Conservation (phyloP, 179 eudicot species). For the Spergularia azorica region DNA sequence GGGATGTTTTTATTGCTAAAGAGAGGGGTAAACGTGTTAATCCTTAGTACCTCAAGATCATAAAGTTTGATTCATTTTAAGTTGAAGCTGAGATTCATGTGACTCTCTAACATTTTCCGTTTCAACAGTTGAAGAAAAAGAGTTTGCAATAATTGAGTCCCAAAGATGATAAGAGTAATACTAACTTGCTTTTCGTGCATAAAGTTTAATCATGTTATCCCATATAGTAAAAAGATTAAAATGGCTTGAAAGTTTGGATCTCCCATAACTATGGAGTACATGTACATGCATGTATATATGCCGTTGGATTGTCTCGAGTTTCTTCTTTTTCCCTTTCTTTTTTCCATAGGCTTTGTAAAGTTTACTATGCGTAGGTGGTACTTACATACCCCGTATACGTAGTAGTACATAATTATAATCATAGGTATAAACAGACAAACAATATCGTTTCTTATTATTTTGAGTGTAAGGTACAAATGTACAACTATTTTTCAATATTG, state of each 20-base stretch:
- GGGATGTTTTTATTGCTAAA: conserved; percentile 2
- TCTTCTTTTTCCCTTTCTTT: too few species aligned
- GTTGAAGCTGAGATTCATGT: conserved; percentile 18
- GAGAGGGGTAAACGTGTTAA: conserved; percentile 23
- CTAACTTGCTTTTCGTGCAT: not conserved
- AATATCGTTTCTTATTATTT: too few species aligned
- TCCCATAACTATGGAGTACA: too few species aligned
- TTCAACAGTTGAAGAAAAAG: conserved; percentile 14
- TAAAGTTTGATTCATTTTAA: not conserved
- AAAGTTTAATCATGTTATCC: not conserved
- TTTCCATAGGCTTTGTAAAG: too few species aligned
- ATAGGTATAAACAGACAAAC: too few species aligned
- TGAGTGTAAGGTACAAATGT: too few species aligned
- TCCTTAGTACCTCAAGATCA: conserved; percentile 9
- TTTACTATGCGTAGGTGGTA: too few species aligned
- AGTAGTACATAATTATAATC: too few species aligned
- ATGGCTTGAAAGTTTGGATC: not conserved
- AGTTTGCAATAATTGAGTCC: conserved; percentile 10
- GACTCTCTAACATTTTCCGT: conserved; percentile 18
- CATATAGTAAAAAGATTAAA: not conserved
- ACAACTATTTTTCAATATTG: too few species aligned
- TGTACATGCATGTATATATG: too few species aligned
- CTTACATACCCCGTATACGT: too few species aligned
- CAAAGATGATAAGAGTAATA: not conserved
- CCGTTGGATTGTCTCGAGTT: too few species aligned